Evolutionary conservation across 129 eudicot species (phyloP).

Genomic region (Sambucus nigra): DNA sequence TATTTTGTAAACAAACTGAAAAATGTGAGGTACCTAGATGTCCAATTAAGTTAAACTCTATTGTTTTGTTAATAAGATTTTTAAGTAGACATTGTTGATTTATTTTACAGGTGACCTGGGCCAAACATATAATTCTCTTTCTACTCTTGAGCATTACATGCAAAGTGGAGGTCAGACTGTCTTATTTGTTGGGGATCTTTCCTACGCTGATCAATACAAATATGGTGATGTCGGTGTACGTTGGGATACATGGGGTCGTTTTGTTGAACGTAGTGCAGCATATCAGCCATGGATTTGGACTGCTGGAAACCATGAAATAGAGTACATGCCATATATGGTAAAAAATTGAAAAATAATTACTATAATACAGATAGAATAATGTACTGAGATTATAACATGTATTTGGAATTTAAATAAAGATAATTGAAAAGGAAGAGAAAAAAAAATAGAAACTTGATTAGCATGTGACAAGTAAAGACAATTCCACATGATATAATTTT

Average conservation of each 20-base stretch:
- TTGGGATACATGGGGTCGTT: conserved; percentile 97
- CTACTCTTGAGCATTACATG: conserved; percentile 75
- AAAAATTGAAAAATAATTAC: conserved; percentile 9
- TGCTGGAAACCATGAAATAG: conserved; percentile 93
- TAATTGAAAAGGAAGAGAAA: background rate
- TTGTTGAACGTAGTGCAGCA: conserved; percentile 66
- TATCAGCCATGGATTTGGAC: conserved; percentile 96
- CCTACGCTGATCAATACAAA: conserved; percentile 76
- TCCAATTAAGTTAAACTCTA: no score
- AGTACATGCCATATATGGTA: conserved; percentile 95
- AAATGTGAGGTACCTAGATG: no score
- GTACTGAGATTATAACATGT: background rate
- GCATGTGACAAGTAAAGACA: no score
- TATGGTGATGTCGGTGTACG: conserved; percentile 76
- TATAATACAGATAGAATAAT: no score
- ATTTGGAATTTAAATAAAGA: background rate
- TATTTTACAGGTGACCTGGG: conserved; percentile 79
- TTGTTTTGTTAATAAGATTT: background rate
- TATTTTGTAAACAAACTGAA: no score
- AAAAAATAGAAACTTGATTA: no score
- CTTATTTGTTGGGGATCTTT: conserved; percentile 88
- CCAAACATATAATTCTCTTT: conserved; percentile 84
- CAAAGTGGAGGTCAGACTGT: conserved; percentile 64
- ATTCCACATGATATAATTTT: no score
- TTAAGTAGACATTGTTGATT: no score